A percentile compares a stretch with the other conserved stretches of the same genome.
Conservation (phyloP, 805 yeast genomes). For the Metschnikowia santaceciliae region DNA sequence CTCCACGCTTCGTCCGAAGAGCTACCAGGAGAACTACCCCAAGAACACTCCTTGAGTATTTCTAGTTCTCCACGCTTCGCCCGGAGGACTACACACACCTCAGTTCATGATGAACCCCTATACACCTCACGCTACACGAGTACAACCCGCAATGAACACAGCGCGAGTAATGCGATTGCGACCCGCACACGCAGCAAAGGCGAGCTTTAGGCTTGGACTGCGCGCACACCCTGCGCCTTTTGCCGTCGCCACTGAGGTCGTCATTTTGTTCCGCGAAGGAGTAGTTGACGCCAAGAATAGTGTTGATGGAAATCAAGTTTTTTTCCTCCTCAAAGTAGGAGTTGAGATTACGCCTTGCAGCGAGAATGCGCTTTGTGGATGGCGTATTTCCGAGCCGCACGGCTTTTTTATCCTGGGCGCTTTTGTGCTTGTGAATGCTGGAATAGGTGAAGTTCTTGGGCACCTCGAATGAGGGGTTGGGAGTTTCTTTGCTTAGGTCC, state of each 20-base stretch:
- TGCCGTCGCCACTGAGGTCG: conserved; percentile 12
- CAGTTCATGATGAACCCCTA: conserved; percentile 38
- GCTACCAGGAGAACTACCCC: too few species aligned
- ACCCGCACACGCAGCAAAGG: conserved; percentile 42
- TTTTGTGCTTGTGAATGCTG: conserved; percentile 24
- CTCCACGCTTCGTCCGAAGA: too few species aligned
- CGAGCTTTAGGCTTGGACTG: conserved; percentile 30
- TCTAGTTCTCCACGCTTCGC: too few species aligned
- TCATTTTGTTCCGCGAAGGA: conserved; percentile 38
- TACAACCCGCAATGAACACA: conserved; percentile 39
- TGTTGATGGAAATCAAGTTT: conserved; percentile 39
- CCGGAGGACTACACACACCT: conserved; percentile 23
- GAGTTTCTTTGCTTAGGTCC: conserved; percentile 34
- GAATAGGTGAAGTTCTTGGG: conserved; percentile 39
- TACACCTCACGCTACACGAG: conserved; percentile 39
- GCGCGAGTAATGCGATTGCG: conserved; percentile 33
- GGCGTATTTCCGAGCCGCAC: conserved; percentile 41
- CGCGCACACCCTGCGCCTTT: conserved; percentile 14
- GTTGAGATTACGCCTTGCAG: conserved; percentile 41
- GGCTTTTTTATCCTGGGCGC: conserved; percentile 20
- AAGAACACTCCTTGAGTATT: too few species aligned
- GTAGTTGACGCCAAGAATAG: conserved; percentile 38
- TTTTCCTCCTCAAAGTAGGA: conserved; percentile 45
- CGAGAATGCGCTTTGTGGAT: conserved; percentile 38
- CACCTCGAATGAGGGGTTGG: conserved; percentile 32